Base-by-base conservation (phyloP, 1,139 yeast species). In the Zygosaccharomyces sapae region DNA sequence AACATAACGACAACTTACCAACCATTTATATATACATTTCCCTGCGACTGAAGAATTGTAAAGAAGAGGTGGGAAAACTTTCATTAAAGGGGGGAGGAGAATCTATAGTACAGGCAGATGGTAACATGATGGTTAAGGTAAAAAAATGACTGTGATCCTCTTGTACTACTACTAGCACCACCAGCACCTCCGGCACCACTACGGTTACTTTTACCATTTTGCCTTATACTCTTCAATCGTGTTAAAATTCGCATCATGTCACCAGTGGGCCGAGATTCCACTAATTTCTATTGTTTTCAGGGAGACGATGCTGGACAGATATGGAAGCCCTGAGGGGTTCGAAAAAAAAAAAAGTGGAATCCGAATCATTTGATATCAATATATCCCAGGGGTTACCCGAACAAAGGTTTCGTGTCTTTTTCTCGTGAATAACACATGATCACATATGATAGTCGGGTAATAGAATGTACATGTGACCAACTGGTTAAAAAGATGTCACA, bases 171-270 rank as follows among this genome's bases (percentile, higher is more conserved):
- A 22, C 34, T 31, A 13, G 19, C 34, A n/a, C 13, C 10, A 31
- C 34, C 10, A 31, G 10, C 34, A 31, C 13, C 34, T 5, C 34
- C 34, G 8, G 19, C 12, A 29, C 33, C 19, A 12, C 34, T 18
- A 31, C 34, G 34, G 34, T 31, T 18, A 31, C 13, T 22, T 5
- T 22, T 22, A 22, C 25, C 7, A 22, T 22, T 22, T 22, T 22
- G 25, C 25, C 25, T 38, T 29, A 38, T 38, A 10, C 41, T 18
- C 22, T 29, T 38, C 24, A 22, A 38, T 27, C 34, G 34, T 38
- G 41, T 38, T 38, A 27, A 38, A 27, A 27, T 38, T 27, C 41
- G 41, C 41, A 38, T 38, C 41, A 30, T 33, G 33, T 38, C 41
- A 38, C 25, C 41, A 16, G 34, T 13, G 24, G 16, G 20, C 19